A percentile compares a stretch with the other conserved stretches of the same genome.
Evolutionary conservation across 208 protist genomes (phyloP).

Genomic region (Crithidia thermophila): DNA sequence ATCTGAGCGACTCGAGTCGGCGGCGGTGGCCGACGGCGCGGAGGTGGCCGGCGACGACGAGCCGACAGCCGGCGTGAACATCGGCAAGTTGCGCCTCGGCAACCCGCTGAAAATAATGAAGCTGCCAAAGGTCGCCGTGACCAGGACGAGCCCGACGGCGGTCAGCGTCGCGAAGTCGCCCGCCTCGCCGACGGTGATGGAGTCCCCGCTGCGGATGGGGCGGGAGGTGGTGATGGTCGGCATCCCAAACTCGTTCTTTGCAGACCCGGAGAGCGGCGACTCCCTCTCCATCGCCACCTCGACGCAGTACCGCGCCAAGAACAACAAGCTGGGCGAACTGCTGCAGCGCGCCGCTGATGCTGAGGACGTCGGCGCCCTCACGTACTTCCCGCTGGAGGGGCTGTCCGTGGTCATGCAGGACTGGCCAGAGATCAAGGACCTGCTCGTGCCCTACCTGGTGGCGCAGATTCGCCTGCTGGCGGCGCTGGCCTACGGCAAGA

Average conservation of each 20-base stretch:
- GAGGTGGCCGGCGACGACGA: neutral
- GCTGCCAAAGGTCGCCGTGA: neutral
- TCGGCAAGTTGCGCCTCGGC: constrained; percentile 8
- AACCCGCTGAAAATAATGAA: constrained; percentile 13
- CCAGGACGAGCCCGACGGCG: neutral
- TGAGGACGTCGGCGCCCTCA: constrained; percentile 23
- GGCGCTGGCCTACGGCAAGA: constrained; percentile 34
- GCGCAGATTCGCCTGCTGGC: constrained; percentile 41
- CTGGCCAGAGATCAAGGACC: constrained; percentile 39
- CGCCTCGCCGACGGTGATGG: constrained; percentile 1
- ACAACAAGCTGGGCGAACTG: constrained; percentile 31
- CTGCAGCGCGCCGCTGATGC: constrained; percentile 30
- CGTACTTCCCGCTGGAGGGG: constrained; percentile 42
- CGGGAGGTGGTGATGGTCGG: constrained; percentile 33
- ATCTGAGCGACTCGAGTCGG: constrained; percentile 9
- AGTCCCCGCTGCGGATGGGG: neutral
- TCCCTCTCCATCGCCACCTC: constrained; percentile 29
- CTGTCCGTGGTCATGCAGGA: constrained; percentile 29
- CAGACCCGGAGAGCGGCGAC: constrained; percentile 15
- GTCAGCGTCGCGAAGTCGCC: neutral
- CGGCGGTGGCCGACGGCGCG: neutral
- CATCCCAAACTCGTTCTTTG: constrained; percentile 40
- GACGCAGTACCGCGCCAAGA: constrained; percentile 27
- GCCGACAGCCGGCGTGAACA: neutral
- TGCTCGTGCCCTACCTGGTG: constrained; percentile 39